phyloP scores from a whole-genome alignment of 2,329 filamentous ascomycete species.

The Fusarium sp. region DNA sequence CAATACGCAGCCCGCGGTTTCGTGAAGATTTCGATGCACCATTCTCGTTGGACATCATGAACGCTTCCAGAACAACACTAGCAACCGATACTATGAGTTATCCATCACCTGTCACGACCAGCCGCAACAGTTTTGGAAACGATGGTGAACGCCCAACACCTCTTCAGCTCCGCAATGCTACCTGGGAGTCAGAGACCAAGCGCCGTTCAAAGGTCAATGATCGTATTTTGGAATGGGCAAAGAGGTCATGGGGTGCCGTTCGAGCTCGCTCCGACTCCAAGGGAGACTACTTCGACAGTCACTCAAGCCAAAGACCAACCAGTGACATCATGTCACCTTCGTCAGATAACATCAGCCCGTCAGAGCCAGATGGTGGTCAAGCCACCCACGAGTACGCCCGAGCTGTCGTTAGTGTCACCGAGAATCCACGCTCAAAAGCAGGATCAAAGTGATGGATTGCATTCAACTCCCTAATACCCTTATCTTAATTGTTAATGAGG shows the following conservation, averaged over 20 bases:
- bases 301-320: slow-evolving; percentile 29
- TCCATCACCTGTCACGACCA: slow-evolving; percentile 40
- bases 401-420: slow-evolving; percentile 31
- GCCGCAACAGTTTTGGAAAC: slow-evolving; percentile 47
- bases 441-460: slow-evolving; percentile 21
- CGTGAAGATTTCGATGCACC: slow-evolving; percentile 56
- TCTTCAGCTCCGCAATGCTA: slow-evolving; percentile 45
- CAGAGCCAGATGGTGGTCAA: slow-evolving; percentile 30
- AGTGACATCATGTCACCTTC: slow-evolving; percentile 36
- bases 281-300: slow-evolving; percentile 40
- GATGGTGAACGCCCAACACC: slow-evolving; percentile 40
- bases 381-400: slow-evolving; percentile 20
- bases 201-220: slow-evolving; percentile 51
- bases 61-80: slow-evolving; percentile 49
- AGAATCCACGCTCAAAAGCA: slow-evolving; percentile 30
- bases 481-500: slow-evolving; percentile 24
- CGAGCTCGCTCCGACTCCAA: slow-evolving; percentile 45
- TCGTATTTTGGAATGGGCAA: slow-evolving; percentile 53
- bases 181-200: slow-evolving; percentile 48
- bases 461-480: slow-evolving; percentile 7
- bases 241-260: slow-evolving; percentile 49
- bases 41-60: slow-evolving; percentile 53
- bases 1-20: slow-evolving; percentile 52
- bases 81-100: slow-evolving; percentile 47
- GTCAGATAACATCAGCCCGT: slow-evolving; percentile 30